Evolutionary conservation across 768 basidiomycete species (phyloP).

Genomic region (Boletus rubescentipes): DNA sequence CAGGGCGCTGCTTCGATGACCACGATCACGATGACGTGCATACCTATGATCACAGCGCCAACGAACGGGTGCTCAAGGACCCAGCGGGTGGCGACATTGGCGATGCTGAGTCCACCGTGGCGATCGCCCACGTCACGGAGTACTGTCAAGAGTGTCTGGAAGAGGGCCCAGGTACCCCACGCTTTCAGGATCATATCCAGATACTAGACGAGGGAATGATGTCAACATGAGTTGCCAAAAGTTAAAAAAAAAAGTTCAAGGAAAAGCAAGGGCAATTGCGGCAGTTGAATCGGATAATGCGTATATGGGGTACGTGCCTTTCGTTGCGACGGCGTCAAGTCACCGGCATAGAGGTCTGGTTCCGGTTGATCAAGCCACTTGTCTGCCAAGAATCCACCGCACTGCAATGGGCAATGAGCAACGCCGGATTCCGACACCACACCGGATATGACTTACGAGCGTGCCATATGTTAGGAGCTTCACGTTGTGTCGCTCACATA

Average conservation of each 20-base stretch:
- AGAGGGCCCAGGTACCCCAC: slow-evolving; percentile 78
- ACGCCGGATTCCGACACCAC: background rate
- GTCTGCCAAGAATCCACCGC: slow-evolving; percentile 80
- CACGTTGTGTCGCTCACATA: slow-evolving; percentile 69
- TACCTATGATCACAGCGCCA: slow-evolving; percentile 79
- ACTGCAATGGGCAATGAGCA: slow-evolving; percentile 43
- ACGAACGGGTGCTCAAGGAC: slow-evolving; percentile 76
- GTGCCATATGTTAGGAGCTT: slow-evolving; percentile 84
- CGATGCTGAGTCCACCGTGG: slow-evolving; percentile 63
- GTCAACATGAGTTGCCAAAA: background rate
- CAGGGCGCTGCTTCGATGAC: background rate
- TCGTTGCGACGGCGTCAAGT: slow-evolving; percentile 78
- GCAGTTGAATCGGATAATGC: background rate
- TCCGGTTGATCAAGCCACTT: slow-evolving; percentile 67
- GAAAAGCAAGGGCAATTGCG: background rate
- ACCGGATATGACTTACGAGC: slow-evolving; percentile 46
- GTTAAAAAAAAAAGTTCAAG: background rate
- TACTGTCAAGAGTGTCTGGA: slow-evolving; percentile 61
- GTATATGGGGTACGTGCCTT: slow-evolving; percentile 49
- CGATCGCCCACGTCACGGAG: slow-evolving; percentile 66
- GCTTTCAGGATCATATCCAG: slow-evolving; percentile 78
- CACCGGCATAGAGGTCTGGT: slow-evolving; percentile 67
- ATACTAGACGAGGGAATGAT: slow-evolving; percentile 50
- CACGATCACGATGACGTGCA: slow-evolving; percentile 2
- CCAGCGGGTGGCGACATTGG: slow-evolving; percentile 82